A percentile compares a stretch with the other conserved stretches of the same genome.
These are phyloP conservation scores for Clarireedia homoeocarpa DNA, from an alignment of 2,329 filamentous ascomycete species.

Conservation along the genomic window DNA sequence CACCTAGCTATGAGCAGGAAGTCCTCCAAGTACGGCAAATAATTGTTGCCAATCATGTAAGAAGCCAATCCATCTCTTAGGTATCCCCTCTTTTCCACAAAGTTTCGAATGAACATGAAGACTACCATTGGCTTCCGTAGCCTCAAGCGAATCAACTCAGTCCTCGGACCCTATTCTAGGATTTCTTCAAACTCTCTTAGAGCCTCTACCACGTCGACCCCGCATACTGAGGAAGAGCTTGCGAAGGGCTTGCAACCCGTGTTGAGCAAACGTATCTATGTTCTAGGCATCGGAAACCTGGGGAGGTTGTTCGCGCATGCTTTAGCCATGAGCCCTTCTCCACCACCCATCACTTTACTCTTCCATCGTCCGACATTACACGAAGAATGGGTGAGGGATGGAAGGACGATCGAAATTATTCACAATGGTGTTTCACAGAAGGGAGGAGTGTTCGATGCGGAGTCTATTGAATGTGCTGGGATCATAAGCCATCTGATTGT, in stretches of 20 bases:
- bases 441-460: conserved; percentile 18
- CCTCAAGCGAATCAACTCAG: too few species aligned
- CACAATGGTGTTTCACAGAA: conserved; percentile 18
- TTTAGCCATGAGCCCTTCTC: conserved; percentile 44
- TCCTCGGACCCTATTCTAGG: too few species aligned
- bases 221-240: not conserved
- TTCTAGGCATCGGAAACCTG: conserved; percentile 75
- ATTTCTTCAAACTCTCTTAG: too few species aligned
- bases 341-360: conserved; percentile 73
- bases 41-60: not conserved
- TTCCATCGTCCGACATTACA: conserved; percentile 53
- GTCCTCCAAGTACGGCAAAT: not conserved
- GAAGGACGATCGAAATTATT: conserved; percentile 15
- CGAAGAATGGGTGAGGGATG: conserved; percentile 35
- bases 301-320: conserved; percentile 72
- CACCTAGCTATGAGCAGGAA: too few species aligned
- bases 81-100: not conserved
- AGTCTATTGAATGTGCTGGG: conserved; percentile 3
- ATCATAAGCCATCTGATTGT: conserved; percentile 58
- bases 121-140: too few species aligned
- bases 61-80: not conserved
- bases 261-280: conserved; percentile 45
- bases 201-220: not conserved
- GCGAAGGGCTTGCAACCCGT: not conserved
- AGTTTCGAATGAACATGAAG: too few species aligned